phyloP scores from a whole-genome alignment of 116 monocot species.

The Iris pallida region DNA sequence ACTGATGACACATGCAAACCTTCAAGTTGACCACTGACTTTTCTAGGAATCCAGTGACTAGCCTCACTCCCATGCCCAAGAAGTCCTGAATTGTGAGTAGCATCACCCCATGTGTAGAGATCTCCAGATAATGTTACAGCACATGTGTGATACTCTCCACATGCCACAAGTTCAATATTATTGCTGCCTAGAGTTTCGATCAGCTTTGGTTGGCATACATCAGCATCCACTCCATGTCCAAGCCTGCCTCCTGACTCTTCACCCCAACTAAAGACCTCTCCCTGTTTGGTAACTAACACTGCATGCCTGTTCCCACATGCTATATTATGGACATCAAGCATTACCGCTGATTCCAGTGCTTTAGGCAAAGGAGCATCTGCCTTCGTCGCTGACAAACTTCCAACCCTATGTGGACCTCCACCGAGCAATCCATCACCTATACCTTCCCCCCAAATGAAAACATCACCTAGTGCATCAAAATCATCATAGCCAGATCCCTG shows the following conservation, averaged over 20 bases:
- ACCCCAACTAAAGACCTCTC: conserved; percentile 93
- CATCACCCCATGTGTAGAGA: conserved; percentile 98
- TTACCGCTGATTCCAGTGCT: conserved; percentile 65
- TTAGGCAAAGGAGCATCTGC: conserved; percentile 64
- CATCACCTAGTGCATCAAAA: conserved; percentile 22
- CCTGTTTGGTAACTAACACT: conserved; percentile 75
- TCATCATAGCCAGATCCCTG: conserved; percentile 19
- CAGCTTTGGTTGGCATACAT: conserved; percentile 76
- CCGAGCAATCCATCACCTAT: conserved; percentile 46
- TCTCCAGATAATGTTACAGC: conserved; percentile 86
- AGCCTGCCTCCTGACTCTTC: conserved; percentile 94
- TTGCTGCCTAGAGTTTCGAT: conserved; percentile 56
- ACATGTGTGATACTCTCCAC: conserved; percentile 97
- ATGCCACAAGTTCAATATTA: conserved; percentile 80
- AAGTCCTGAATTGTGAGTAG: conserved; percentile 58
- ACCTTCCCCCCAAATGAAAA: conserved; percentile 18
- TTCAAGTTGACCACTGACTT: conserved; percentile 57
- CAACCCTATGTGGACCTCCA: conserved; percentile 34
- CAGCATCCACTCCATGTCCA: conserved; percentile 81
- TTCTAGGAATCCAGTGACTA: conserved; percentile 92
- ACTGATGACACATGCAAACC: conserved; percentile 73
- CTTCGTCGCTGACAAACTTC: conserved; percentile 22
- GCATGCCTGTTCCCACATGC: conserved; percentile 88
- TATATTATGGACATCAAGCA: conserved; percentile 75
- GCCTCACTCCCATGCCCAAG: conserved; percentile 80